Evolutionary conservation across 2,329 filamentous ascomycete species (phyloP).

Genomic region (Diplodia corticola): DNA sequence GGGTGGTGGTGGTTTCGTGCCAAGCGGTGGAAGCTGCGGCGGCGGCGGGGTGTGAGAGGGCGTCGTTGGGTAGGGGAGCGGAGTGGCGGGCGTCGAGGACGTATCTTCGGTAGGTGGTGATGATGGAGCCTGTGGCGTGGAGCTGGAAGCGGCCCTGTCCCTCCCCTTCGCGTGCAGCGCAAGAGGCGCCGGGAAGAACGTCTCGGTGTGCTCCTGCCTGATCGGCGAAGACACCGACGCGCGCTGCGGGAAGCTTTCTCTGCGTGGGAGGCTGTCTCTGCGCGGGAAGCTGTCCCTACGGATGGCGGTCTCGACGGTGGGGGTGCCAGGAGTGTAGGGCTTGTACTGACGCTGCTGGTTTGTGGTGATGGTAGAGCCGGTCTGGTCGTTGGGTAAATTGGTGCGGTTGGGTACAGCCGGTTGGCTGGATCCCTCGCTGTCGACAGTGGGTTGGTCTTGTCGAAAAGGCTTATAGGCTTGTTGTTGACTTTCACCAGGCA

Average conservation of each 20-base stretch:
- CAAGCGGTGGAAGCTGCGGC: background rate
- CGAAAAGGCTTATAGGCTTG: slow-evolving; percentile 17
- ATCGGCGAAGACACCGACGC: slow-evolving; percentile 31
- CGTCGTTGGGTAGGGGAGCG: slow-evolving; percentile 26
- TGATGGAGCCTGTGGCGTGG: slow-evolving; percentile 18
- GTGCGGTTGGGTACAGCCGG: slow-evolving; percentile 38
- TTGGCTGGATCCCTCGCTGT: slow-evolving; percentile 29
- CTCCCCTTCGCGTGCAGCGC: slow-evolving; percentile 19
- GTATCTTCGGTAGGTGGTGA: slow-evolving; percentile 20
- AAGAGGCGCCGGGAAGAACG: slow-evolving; percentile 35
- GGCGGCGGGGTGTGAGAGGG: slow-evolving; percentile 30
- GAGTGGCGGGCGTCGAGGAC: slow-evolving; percentile 24
- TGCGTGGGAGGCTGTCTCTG: background rate
- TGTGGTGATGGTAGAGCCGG: slow-evolving; percentile 26
- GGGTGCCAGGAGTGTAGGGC: slow-evolving; percentile 34
- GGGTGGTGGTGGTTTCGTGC: background rate
- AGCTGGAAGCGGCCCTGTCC: background rate
- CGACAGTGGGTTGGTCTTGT: background rate
- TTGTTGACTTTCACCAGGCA: slow-evolving; percentile 24
- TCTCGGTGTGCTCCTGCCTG: slow-evolving; percentile 33
- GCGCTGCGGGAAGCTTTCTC: slow-evolving; percentile 26
- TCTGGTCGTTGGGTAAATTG: slow-evolving; percentile 36
- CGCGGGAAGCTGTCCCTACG: slow-evolving; percentile 23
- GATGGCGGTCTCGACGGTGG: slow-evolving; percentile 21
- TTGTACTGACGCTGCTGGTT: slow-evolving; percentile 30